These are phyloP conservation scores for Cantharellus anzutake DNA, from an alignment of 768 basidiomycete species.

Conservation along the genomic window DNA sequence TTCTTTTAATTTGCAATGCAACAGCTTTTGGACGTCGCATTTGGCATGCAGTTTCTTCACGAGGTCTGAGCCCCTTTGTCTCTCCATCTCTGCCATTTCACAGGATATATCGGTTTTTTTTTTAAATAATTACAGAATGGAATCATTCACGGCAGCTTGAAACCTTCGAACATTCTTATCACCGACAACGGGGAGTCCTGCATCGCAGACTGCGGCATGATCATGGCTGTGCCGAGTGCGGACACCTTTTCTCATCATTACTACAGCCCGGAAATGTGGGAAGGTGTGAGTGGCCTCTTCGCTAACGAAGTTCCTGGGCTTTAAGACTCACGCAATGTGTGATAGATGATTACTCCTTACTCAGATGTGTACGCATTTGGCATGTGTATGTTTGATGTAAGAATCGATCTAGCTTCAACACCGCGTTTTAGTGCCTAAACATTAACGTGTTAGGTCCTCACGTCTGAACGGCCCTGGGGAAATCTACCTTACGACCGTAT, in stretches of 20 bases:
- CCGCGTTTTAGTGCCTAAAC: not conserved
- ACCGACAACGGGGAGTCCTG: conserved; percentile 1
- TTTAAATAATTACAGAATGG: not conserved
- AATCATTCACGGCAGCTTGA: conserved; percentile 5
- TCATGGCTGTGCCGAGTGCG: not conserved
- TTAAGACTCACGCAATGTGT: not conserved
- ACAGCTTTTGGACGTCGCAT: conserved; percentile 2
- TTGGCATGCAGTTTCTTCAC: conserved; percentile 5
- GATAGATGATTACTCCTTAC: not conserved
- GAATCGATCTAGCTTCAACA: not conserved
- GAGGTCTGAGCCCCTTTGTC: not conserved
- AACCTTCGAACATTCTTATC: conserved; percentile 6
- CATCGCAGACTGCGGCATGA: conserved; percentile 4
- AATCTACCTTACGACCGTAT: conserved; percentile 2
- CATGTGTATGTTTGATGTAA: not conserved
- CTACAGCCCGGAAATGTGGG: conserved; percentile 7
- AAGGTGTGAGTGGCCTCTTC: conserved; percentile 1
- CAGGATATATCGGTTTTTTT: not conserved
- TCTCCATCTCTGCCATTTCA: not conserved
- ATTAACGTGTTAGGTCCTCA: not conserved
- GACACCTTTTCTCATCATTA: conserved; percentile 3
- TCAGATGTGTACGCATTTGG: not conserved
- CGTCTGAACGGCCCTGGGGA: conserved; percentile 1
- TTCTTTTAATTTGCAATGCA: not conserved
- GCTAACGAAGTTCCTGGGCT: not conserved